These are phyloP conservation scores for Hanseniaspora gamundiae DNA, from an alignment of 1,139 yeast species.

Conservation along the genomic window DNA sequence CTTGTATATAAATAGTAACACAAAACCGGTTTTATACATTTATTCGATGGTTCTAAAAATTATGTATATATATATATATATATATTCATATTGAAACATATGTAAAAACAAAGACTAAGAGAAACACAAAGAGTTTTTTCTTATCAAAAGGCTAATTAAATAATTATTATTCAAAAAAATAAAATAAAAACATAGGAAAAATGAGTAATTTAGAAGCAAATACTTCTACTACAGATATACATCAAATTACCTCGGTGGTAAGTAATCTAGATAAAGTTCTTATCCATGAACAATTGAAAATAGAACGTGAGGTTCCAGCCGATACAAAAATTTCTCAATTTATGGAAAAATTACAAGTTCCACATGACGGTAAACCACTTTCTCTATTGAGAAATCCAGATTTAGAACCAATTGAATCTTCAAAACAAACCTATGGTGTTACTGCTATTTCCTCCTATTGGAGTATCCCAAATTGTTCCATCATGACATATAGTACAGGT, in stretches of 20 bases:
- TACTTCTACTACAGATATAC: slow-evolving; percentile 2
- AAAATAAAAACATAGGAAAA: neutral
- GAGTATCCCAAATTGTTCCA: slow-evolving; percentile 20
- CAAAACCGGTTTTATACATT: too few species aligned
- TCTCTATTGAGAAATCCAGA: slow-evolving; percentile 18
- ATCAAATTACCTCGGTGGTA: slow-evolving; percentile 8
- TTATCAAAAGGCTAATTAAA: too few species aligned
- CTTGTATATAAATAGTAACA: too few species aligned
- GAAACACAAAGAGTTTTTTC: too few species aligned
- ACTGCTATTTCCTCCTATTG: slow-evolving; percentile 21
- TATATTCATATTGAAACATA: too few species aligned
- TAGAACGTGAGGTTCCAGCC: slow-evolving; percentile 8
- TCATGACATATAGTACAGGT: slow-evolving; percentile 22
- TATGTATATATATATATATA: too few species aligned
- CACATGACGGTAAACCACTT: slow-evolving; percentile 13
- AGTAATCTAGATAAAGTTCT: slow-evolving; percentile 10
- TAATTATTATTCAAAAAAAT: neutral
- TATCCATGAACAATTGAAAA: slow-evolving; percentile 7
- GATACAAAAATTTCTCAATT: slow-evolving; percentile 6
- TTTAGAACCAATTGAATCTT: slow-evolving; percentile 17
- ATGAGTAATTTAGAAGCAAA: neutral
- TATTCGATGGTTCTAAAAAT: too few species aligned
- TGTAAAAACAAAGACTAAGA: too few species aligned
- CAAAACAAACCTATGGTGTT: slow-evolving; percentile 21
- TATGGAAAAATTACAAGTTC: slow-evolving; percentile 13